A percentile compares a stretch with the other conserved stretches of the same genome.
Conservation (phyloP, 352 stramenopile species). For the Globisporangium camurandrum region DNA sequence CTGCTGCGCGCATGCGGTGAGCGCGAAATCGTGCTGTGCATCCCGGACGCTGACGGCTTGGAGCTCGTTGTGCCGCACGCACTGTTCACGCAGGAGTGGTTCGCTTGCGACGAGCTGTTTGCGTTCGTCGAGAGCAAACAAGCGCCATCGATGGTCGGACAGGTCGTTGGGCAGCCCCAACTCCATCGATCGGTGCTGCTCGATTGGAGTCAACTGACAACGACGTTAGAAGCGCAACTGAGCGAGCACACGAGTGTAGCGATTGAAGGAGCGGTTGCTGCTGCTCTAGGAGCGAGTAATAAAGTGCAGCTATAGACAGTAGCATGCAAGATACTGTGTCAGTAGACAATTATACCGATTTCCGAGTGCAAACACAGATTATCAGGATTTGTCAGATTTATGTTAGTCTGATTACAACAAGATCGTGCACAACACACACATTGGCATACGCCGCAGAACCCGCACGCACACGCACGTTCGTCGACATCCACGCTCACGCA, state of each 20-base stretch:
- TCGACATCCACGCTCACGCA: too few species aligned
- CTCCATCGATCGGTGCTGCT: constrained; percentile 6
- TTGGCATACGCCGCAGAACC: too few species aligned
- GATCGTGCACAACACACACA: too few species aligned
- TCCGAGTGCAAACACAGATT: too few species aligned
- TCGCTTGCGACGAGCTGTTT: constrained; percentile 12
- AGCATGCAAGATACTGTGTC: too few species aligned
- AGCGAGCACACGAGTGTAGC: constrained; percentile 1
- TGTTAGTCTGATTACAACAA: neutral
- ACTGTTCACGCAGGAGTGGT: constrained; percentile 17
- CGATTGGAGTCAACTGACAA: constrained; percentile 1
- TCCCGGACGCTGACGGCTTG: constrained; percentile 12
- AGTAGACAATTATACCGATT: too few species aligned
- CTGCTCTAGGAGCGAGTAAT: too few species aligned
- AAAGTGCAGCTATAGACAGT: too few species aligned
- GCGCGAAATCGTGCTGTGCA: constrained; percentile 7
- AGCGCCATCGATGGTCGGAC: constrained; percentile 7
- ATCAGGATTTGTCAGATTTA: too few species aligned
- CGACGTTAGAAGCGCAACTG: constrained; percentile 4
- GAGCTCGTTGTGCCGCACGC: constrained; percentile 13
- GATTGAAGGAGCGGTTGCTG: constrained; percentile 2
- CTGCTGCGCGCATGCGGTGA: constrained; percentile 11
- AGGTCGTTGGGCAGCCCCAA: constrained; percentile 5
- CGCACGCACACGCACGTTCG: neutral
- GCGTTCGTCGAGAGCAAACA: constrained; percentile 12